phyloP scores from a whole-genome alignment of 306 rosid species.

The Cucurbita ficifolia region DNA sequence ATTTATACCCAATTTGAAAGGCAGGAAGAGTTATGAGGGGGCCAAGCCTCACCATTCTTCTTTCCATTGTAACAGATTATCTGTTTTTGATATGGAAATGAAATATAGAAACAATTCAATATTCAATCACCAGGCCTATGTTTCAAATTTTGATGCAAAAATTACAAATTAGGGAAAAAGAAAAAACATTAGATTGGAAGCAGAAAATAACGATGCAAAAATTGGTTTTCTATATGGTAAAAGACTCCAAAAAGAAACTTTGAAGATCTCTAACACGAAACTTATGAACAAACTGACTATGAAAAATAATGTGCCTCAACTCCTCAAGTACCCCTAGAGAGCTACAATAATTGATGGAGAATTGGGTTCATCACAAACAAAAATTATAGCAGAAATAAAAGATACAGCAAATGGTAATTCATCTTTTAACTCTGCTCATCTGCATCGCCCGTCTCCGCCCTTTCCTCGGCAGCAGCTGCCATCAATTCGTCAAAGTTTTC shows the following conservation, averaged over 20 bases:
- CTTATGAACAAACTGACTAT: background rate
- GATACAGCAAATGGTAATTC: background rate
- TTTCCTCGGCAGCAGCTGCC: slow-evolving; percentile 30
- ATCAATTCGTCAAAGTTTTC: slow-evolving; percentile 31
- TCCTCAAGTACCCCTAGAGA: background rate
- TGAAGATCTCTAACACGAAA: background rate
- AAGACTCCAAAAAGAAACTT: background rate
- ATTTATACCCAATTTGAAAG: background rate
- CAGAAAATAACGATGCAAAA: background rate
- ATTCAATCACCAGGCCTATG: background rate
- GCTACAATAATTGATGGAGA: background rate
- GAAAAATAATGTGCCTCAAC: background rate
- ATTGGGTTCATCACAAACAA: background rate
- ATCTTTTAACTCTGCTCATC: slow-evolving; percentile 8
- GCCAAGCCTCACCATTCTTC: background rate
- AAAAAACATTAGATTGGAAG: no score
- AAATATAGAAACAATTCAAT: background rate
- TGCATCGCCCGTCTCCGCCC: slow-evolving; percentile 5
- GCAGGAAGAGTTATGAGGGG: background rate
- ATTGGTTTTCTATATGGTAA: background rate
- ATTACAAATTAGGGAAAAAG: no score
- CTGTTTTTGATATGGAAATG: background rate
- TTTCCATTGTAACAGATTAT: background rate
- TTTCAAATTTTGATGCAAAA: no score
- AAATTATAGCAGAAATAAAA: background rate